phyloP scores from a whole-genome alignment of 179 eudicot genomes.

The Vitellaria paradoxa region DNA sequence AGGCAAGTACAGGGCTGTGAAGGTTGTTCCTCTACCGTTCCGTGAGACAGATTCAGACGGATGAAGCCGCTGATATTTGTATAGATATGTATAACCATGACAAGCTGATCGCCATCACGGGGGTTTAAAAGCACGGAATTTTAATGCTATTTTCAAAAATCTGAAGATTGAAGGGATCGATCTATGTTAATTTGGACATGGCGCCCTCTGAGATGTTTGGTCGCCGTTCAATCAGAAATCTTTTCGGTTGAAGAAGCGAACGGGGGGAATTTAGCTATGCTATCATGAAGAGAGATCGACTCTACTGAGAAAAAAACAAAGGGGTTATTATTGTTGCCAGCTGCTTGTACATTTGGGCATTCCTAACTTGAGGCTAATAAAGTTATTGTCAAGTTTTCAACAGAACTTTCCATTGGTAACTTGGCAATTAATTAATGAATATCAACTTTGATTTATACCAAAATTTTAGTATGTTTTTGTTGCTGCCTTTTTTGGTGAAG shows the following conservation, averaged over 20 bases:
- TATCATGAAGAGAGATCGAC: not conserved
- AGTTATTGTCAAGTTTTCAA: not conserved
- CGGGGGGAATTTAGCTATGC: not conserved
- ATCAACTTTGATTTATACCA: too few species aligned
- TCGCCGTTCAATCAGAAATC: not conserved
- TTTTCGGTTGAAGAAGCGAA: not conserved
- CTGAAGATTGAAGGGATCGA: not conserved
- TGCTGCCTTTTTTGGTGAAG: too few species aligned
- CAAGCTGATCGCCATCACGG: not conserved
- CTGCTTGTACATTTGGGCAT: not conserved
- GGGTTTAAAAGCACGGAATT: not conserved
- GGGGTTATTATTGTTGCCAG: not conserved
- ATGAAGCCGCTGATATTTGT: slow-evolving; percentile 21
- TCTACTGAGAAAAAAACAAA: not conserved
- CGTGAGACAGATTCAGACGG: slow-evolving; percentile 59
- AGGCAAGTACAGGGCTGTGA: slow-evolving; percentile 77
- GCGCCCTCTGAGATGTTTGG: too few species aligned
- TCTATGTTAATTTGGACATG: not conserved
- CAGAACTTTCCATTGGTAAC: not conserved
- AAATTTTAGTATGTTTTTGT: not conserved
- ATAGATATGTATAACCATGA: not conserved
- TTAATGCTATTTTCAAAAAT: not conserved
- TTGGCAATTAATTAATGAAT: too few species aligned
- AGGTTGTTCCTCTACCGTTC: slow-evolving; percentile 79
- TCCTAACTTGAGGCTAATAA: slow-evolving; percentile 1